These are phyloP conservation scores for Triadica sebifera DNA, from an alignment of 345 rosid species.

Conservation along the genomic window DNA sequence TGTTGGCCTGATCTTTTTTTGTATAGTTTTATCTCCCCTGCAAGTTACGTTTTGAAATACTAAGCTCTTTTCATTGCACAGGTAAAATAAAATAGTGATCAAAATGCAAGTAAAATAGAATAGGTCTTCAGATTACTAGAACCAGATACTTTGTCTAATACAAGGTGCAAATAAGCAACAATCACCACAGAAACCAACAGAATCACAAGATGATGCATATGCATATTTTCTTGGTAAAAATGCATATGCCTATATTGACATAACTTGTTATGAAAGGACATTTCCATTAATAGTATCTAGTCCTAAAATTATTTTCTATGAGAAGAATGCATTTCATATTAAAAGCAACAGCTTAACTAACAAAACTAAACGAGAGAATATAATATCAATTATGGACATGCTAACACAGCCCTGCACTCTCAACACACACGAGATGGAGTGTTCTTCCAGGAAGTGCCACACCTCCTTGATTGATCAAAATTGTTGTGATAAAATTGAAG, in stretches of 20 bases:
- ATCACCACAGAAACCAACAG: neutral
- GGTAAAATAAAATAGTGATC: too few relatives aligned
- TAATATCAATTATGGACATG: neutral
- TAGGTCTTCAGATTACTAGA: neutral
- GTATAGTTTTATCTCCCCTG: neutral
- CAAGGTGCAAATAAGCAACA: neutral
- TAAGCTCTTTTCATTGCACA: too few relatives aligned
- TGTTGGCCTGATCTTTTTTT: too few relatives aligned
- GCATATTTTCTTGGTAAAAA: neutral
- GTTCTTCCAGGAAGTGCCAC: neutral
- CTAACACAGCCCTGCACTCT: neutral
- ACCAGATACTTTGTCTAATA: neutral
- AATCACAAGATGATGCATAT: neutral
- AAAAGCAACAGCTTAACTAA: neutral
- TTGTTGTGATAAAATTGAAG: neutral
- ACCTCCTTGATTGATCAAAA: too few relatives aligned
- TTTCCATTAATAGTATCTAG: neutral
- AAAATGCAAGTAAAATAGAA: too few relatives aligned
- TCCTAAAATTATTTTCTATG: neutral
- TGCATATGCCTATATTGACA: neutral
- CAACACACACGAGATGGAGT: neutral
- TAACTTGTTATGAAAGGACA: too few relatives aligned
- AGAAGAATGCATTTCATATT: neutral
- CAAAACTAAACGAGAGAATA: neutral
- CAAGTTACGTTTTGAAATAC: neutral